Base-by-base conservation (phyloP, 2,329 filamentous ascomycete species). In the Aspergillus brasiliensis region DNA sequence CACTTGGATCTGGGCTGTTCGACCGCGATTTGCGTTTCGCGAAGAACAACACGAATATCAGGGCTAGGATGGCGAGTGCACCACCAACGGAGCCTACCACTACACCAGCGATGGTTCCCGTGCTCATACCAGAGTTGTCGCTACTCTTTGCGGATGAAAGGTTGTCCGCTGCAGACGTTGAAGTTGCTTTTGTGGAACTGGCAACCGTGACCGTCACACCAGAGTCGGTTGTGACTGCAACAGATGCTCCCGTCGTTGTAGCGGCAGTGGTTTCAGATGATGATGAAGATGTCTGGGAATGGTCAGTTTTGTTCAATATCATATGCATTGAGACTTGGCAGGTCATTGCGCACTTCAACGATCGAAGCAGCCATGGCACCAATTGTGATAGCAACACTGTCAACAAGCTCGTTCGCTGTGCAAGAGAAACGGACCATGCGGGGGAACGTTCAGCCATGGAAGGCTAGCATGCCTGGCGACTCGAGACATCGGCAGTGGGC, bases 21-120 rank as follows among this genome's bases (percentile, higher is more conserved):
- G 71, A 55, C 27, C 70, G 71, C 56, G 65, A 65, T 42, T 77
- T 77, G 55, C 75, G 74, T 51, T 71, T 73, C 49, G 74, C 73
- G 54, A 74, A 74, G 64, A 77, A 76, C 51, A 78, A 62, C 65
- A 76, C 72, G 59, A 80, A 68, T 8, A 75, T 64, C n/a, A 75
- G 59, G n/a, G 70, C 77, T 13, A 73, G 68, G 13, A 80, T 53
- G 17, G 75, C 62, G 42, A 72, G 77, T 17, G 76, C 62, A 34
- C 73, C 78, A 49, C 75, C 71, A 19, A 79, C 62, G 11, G 75
- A 68, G 58, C 78, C 79, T 27, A 81, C 69, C 3, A 79, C 76
- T 52, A 80, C 75, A 27, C 79, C 79, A 5, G 78, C 78, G 59
- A 81, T 78, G 10, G 74, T 73, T 31, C 79, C 79, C 17, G 73